A percentile compares a stretch with the other conserved stretches of the same genome.
Evolutionary conservation across 2,329 filamentous ascomycete species (phyloP).

Genomic region (Orbilia blumenaviensis): DNA sequence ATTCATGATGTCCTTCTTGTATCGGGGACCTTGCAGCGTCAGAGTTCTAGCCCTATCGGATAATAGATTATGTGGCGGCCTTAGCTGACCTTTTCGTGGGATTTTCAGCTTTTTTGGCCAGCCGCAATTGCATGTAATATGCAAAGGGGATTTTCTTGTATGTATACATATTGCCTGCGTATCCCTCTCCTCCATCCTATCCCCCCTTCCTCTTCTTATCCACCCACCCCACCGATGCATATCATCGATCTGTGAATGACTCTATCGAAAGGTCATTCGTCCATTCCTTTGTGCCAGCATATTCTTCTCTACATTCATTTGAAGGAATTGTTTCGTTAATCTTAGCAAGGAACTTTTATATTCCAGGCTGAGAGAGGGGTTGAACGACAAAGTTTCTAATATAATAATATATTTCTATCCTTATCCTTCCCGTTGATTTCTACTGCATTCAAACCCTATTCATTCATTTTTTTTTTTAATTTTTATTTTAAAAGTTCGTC

Average conservation of each 20-base stretch:
- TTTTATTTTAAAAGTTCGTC: too few relatives aligned
- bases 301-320: constrained; percentile 32
- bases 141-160: constrained; percentile 26
- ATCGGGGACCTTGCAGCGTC: constrained; percentile 10
- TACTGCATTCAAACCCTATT: too few relatives aligned
- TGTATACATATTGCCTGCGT: constrained; percentile 1
- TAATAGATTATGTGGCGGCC: constrained; percentile 18
- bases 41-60: constrained; percentile 20
- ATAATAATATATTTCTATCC: constrained; percentile 5
- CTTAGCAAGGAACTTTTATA: neutral
- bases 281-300: constrained; percentile 38
- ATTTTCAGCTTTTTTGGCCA: constrained; percentile 20
- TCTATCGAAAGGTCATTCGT: constrained; percentile 45
- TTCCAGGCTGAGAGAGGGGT: neutral
- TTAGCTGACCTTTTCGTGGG: neutral
- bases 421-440: constrained; percentile 4
- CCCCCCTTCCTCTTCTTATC: constrained; percentile 12
- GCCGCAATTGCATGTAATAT: too few relatives aligned
- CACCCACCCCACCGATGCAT: constrained; percentile 31
- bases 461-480: constrained; percentile 14
- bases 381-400: constrained; percentile 1
- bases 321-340: neutral
- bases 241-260: constrained; percentile 47
- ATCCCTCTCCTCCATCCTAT: neutral
- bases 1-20: constrained; percentile 21